Evolutionary conservation across 345 rosid genomes (phyloP), one percentile per base, ranked within the genome.

Genomic region (Microcos paniculata): DNA sequence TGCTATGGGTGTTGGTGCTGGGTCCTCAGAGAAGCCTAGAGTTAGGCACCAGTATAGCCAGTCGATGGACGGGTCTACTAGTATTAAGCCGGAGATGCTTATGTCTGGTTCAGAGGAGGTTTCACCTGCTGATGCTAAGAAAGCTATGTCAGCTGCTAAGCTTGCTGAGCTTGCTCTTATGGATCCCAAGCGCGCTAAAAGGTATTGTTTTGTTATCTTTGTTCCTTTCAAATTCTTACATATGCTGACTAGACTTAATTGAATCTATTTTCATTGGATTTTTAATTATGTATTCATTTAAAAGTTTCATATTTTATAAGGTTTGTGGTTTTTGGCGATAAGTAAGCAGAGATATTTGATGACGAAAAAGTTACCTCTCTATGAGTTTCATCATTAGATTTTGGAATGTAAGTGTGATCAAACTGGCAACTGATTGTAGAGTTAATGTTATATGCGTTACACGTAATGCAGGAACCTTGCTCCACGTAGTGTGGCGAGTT

Each of bases 101-200:
- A 77, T 91, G 77, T 85, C 91, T 1, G 90, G 88, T 62, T 83
- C 88, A 5, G 96, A 92, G 53, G 98, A 89, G 19, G 84, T 57
- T 16, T 80, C 89, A 24, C 19, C 69, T 0, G 82, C 84, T 64
- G 97, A 94, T 82, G 61, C 87, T 72, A 96, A 92, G 91, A 96
- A 96, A 79, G 89, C 94, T 11, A 82, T 92, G 78, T 92, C 99
- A 57, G 91, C 97, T 79, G 83, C 97, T 70, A 92, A 96, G 88
- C 98, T 96, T 82, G 96, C 99, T 56, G 98, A 96, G 87, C 98
- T 96, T 80, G 97, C 99, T 64, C 92, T 91, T 59, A 77, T 90
- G 45, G 99, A 96, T 81, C 99, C 99, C 42, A 96, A 89, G 81
- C 97, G 97, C 38, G 99, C 99, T 11, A 94, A 94, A 83, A 92